Conservation (phyloP, 768 basidiomycete genomes). For the Dioszegia crocea region DNA sequence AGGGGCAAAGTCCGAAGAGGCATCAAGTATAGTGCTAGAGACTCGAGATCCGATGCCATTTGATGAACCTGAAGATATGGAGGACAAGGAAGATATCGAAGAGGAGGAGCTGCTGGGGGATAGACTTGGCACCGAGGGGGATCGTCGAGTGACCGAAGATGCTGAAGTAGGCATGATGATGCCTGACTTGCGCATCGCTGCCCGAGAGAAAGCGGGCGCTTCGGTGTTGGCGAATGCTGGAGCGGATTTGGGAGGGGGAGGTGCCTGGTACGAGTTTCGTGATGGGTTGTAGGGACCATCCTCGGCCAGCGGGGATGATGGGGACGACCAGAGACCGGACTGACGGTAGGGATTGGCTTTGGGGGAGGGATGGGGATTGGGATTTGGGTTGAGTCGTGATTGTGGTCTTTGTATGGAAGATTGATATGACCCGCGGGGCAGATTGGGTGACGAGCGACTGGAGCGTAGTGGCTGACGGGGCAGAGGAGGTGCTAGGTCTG, state of each 20-base stretch:
- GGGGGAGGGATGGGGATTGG: background rate
- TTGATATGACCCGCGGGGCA: background rate
- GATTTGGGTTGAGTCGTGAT: background rate
- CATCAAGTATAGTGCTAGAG: background rate
- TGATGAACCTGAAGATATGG: background rate
- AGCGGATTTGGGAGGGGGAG: background rate
- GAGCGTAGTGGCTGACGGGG: background rate
- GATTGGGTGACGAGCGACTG: constrained; percentile 11
- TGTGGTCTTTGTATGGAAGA: background rate
- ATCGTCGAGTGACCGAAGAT: constrained; percentile 4
- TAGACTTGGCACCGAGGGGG: constrained; percentile 3
- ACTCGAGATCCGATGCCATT: background rate
- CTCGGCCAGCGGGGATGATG: background rate
- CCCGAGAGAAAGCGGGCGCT: constrained; percentile 44
- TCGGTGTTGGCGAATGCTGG: background rate
- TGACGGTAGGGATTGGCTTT: background rate
- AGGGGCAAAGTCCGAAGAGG: background rate
- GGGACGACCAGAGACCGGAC: constrained; percentile 1
- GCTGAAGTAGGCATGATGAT: constrained; percentile 37
- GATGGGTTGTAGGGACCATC: background rate
- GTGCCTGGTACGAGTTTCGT: background rate
- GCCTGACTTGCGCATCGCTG: constrained; percentile 33
- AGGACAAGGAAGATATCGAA: constrained; percentile 1
- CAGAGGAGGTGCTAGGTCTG: background rate
- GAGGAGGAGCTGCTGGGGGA: constrained; percentile 8